Evolutionary conservation across 345 rosid genomes (phyloP).

Genomic region (Luvunga scandens): DNA sequence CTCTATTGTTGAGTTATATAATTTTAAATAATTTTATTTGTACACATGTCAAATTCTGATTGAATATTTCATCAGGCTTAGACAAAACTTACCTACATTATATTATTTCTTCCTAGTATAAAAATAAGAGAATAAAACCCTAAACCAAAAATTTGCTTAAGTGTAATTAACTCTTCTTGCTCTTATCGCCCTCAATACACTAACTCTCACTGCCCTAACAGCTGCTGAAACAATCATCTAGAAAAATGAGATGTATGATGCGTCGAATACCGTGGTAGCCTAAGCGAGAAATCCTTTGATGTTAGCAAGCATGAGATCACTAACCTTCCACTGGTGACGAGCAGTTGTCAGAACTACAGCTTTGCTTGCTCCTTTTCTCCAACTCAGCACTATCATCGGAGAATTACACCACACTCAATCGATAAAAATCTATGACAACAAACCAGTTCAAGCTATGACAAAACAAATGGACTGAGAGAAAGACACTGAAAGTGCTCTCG

Average conservation of each 20-base stretch:
- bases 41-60: too few species aligned
- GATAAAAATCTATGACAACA: neutral
- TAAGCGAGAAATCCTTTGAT: constrained; percentile 95
- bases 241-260: neutral
- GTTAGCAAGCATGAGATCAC: constrained; percentile 96
- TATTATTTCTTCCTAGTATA: too few species aligned
- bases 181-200: too few species aligned
- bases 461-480: neutral
- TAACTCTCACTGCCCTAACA: too few species aligned
- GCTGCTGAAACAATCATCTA: too few species aligned
- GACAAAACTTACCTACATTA: too few species aligned
- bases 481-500: constrained; percentile 32
- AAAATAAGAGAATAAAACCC: too few species aligned
- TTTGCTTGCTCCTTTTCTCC: constrained; percentile 62
- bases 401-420: constrained; percentile 7
- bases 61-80: too few species aligned
- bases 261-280: constrained; percentile 74
- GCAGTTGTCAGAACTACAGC: constrained; percentile 85
- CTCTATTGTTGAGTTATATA: too few species aligned
- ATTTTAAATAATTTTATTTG: too few species aligned
- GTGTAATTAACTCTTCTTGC: too few species aligned
- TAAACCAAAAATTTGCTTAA: too few species aligned
- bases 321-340: constrained; percentile 85
- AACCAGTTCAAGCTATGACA: neutral
- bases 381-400: constrained; percentile 69